Evolutionary conservation across 352 stramenopile genomes (phyloP), one percentile per base, ranked within the genome.

Genomic region (Pilasporangium apinafurcum): DNA sequence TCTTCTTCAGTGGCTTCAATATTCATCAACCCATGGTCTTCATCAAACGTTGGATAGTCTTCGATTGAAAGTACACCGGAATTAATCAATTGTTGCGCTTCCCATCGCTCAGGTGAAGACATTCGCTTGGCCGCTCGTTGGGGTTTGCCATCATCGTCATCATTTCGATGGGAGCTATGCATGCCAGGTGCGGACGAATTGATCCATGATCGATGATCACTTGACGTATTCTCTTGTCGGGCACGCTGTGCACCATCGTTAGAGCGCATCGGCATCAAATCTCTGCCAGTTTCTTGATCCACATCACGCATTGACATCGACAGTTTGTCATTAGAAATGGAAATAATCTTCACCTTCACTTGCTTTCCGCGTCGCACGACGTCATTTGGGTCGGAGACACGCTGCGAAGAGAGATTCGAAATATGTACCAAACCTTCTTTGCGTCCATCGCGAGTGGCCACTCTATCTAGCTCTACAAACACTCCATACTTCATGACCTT

Each of bases 321-420:
- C n/a, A 98, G 51, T 53, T 97, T 97, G 2, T 51, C 58, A 4
- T 76, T 80, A 1, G 80, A 77, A 35, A 96, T 86, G 4, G 87
- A 97, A 51, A 98, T 97, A 2, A 98, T 73, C 59, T 99, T 99
- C 46, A 99, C 92, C 62, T 96, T 98, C 5, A 98, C 93, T 17
- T 59, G 62, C 68, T 98, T 77, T 7, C 85, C 86, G 20, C 82
- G 70, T 9, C 79, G 75, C 38, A 97, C 83, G 20, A 87, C 74
- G 39, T 95, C 80, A 42, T 95, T 94, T 17, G 86, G 68, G 48
- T 96, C 85, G 45, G 80, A 61, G 21, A 98, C 71, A 26, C 93
- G 83, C 58, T 72, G 64, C 45, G 86, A 62, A 5, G 85, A 90
- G 24, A 99, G 49, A 55, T 98, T 96, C 12, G 81, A 88, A 4